Conservation (phyloP, 495 filamentous ascomycete species). For the Poronia punctata region DNA sequence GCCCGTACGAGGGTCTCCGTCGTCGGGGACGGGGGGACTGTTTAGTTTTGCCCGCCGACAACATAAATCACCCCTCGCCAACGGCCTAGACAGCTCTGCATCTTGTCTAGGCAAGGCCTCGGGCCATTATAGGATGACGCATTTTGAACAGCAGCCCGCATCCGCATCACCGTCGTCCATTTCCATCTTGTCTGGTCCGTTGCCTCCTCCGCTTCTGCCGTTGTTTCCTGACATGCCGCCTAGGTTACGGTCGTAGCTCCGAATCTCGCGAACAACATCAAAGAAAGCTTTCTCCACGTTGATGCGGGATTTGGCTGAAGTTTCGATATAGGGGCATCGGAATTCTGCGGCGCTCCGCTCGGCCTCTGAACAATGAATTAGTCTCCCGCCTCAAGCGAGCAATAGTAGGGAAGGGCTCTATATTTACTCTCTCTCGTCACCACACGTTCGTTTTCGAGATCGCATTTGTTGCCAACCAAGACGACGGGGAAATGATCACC, state of each 20-base stretch:
- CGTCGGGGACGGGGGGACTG: conserved; percentile 4
- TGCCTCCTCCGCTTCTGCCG: conserved; percentile 51
- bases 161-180: conserved; percentile 62
- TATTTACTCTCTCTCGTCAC: conserved; percentile 79
- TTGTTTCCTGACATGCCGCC: conserved; percentile 68
- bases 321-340: conserved; percentile 97
- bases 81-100: conserved; percentile 6
- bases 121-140: conserved; percentile 75
- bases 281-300: conserved; percentile 98
- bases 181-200: conserved; percentile 69
- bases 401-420: conserved; percentile 3
- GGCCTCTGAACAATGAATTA: conserved; percentile 59
- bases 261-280: conserved; percentile 94
- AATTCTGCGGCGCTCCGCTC: conserved; percentile 78
- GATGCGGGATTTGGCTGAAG: conserved; percentile 94
- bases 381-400: background rate
- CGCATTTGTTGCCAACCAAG: conserved; percentile 98
- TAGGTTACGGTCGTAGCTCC: conserved; percentile 96
- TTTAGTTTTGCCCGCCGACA: conserved; percentile 5
- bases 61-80: conserved; percentile 3
- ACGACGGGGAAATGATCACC: conserved; percentile 95
- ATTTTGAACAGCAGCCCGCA: conserved; percentile 78
- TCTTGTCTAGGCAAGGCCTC: background rate
- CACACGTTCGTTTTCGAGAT: conserved; percentile 85
- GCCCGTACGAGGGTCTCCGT: too few species aligned